phyloP scores from a whole-genome alignment of 176 grass and related monocot species.

The Zea luxurians region DNA sequence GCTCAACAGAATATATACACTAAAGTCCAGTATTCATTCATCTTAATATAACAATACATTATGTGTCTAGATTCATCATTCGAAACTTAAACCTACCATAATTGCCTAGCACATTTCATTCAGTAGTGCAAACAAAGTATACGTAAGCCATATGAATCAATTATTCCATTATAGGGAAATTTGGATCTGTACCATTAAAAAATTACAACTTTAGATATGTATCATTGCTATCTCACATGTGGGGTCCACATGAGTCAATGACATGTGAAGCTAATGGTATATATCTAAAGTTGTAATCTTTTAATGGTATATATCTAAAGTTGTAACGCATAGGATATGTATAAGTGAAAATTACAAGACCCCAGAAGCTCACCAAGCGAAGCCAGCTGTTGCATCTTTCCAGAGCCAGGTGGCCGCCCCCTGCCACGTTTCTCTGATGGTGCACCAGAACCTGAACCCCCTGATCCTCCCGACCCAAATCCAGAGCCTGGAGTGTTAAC shows the following conservation, averaged over 20 bases:
- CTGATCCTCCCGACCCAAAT: constrained; percentile 43
- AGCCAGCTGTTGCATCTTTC: constrained; percentile 86
- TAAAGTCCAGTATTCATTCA: background rate
- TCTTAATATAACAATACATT: background rate
- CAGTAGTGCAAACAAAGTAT: background rate
- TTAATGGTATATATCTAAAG: too few species aligned
- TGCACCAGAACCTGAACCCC: constrained; percentile 45
- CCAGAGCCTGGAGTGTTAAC: constrained; percentile 52
- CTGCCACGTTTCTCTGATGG: constrained; percentile 65
- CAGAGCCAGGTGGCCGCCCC: constrained; percentile 79
- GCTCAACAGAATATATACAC: background rate
- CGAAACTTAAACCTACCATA: background rate
- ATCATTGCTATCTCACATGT: too few species aligned
- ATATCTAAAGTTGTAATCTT: too few species aligned
- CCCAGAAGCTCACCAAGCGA: constrained; percentile 61
- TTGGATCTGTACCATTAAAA: too few species aligned
- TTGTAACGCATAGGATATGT: background rate
- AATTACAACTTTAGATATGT: too few species aligned
- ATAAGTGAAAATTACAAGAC: background rate
- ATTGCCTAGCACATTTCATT: constrained; percentile 4
- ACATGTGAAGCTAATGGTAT: too few species aligned
- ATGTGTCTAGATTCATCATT: background rate
- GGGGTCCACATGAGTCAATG: too few species aligned
- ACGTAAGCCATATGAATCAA: background rate
- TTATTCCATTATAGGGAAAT: background rate